These are phyloP conservation scores for Exsudoporus frostii DNA, from an alignment of 768 basidiomycete genomes.

Conservation along the genomic window DNA sequence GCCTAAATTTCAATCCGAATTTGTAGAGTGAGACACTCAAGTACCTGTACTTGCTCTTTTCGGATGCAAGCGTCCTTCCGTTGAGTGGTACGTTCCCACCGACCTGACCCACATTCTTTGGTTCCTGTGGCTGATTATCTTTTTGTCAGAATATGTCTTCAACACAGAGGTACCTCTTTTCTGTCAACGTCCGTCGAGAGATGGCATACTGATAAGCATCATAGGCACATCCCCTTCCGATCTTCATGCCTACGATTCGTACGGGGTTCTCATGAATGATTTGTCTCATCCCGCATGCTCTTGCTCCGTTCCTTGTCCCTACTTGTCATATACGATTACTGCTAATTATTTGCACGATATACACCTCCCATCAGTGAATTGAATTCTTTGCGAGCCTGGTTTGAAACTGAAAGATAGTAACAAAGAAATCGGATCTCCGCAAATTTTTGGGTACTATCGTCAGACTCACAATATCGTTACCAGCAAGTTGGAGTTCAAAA, in stretches of 20 bases:
- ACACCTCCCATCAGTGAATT: no score
- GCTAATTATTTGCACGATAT: neutral
- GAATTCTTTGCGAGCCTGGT: no score
- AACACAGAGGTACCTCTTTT: slow-evolving; percentile 74
- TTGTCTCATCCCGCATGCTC: neutral
- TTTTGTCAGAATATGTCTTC: slow-evolving; percentile 70
- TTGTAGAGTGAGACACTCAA: slow-evolving; percentile 83
- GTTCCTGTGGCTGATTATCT: slow-evolving; percentile 7
- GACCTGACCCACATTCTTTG: no score
- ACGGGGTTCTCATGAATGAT: slow-evolving; percentile 45
- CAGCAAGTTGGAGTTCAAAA: neutral
- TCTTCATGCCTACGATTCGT: slow-evolving; percentile 53
- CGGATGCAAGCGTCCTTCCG: slow-evolving; percentile 68
- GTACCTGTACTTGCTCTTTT: slow-evolving; percentile 86
- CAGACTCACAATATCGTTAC: neutral
- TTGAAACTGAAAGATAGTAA: neutral
- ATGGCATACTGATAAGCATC: neutral
- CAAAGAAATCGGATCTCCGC: neutral
- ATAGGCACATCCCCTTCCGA: slow-evolving; percentile 68
- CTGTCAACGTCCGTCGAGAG: neutral
- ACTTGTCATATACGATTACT: neutral
- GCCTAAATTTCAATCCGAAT: neutral
- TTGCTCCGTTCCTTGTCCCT: neutral
- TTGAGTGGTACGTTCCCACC: slow-evolving; percentile 58
- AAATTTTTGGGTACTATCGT: neutral